These are phyloP conservation scores for Zasmidium cellare DNA, from an alignment of 2,329 filamentous ascomycete genomes.

Conservation along the genomic window DNA sequence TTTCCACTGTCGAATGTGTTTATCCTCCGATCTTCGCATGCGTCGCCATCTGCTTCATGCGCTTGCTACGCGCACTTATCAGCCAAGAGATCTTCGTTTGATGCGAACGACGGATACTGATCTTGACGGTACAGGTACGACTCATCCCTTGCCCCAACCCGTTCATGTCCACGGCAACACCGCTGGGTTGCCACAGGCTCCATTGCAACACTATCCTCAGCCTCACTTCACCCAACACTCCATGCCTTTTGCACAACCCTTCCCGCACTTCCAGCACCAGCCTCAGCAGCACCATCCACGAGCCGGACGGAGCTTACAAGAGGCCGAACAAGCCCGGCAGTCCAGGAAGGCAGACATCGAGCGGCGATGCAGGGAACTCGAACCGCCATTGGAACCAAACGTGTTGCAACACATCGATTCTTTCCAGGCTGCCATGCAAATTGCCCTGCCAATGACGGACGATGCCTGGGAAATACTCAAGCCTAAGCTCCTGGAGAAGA, in stretches of 20 bases:
- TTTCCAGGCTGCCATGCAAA: slow-evolving; percentile 72
- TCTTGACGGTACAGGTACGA: slow-evolving; percentile 20
- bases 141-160: slow-evolving; percentile 30
- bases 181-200: slow-evolving; percentile 4
- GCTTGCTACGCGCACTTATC: not conserved
- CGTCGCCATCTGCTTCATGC: not conserved
- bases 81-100: not conserved
- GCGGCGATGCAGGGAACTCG: slow-evolving; percentile 61
- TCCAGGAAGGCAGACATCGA: slow-evolving; percentile 70
- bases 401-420: slow-evolving; percentile 70
- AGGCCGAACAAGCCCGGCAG: slow-evolving; percentile 65
- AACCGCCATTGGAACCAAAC: slow-evolving; percentile 63
- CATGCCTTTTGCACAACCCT: slow-evolving; percentile 8
- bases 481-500: slow-evolving; percentile 66
- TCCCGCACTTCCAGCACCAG: slow-evolving; percentile 15
- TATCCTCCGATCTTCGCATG: not conserved
- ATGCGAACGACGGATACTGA: slow-evolving; percentile 12
- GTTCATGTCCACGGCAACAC: slow-evolving; percentile 25
- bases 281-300: slow-evolving; percentile 26
- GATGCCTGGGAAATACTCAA: slow-evolving; percentile 68
- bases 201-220: not conserved
- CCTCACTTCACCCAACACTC: slow-evolving; percentile 8
- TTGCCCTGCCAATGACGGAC: slow-evolving; percentile 67
- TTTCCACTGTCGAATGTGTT: not conserved
- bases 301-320: slow-evolving; percentile 58